Evolutionary conservation across 139 green algal genomes (phyloP), one percentile per base, ranked within the genome.

Genomic region (Spirogloea muscicola): DNA sequence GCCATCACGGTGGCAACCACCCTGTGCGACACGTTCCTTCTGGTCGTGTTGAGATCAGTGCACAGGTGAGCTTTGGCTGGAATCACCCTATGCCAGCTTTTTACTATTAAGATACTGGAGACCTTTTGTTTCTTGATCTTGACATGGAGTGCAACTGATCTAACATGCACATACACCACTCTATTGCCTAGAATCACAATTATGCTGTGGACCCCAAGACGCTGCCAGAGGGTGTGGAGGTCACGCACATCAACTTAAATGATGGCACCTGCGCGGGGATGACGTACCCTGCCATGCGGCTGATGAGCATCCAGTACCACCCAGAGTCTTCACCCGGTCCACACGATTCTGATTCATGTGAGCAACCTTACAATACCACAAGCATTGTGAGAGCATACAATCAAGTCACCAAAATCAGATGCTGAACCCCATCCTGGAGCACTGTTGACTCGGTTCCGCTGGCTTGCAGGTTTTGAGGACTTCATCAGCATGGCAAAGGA

Each of bases 181-280:
- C n/a, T n/a, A n/a, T n/a, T n/a, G 86, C 91, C 21, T 93, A 99
- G 80, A 99, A 99, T 85, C 95, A 99, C 89, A 99, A 99, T 90
- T 99, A 95, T 83, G 95, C 95, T 0, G 94, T 99, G 31, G 91
- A 99, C 88, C 87, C 92, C 3, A 77, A 65, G 4, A 88, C 89
- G 3, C 87, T 99, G 52, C 93, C 93, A 0, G 65, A 76, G 3
- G 91, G 86, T 27, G 90, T 98, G 4, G 82, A 96, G 75, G 90
- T 96, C 49, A 93, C 86, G 34, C 94, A 98, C 84, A 87, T 99
- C 81, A 99, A 99, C 89, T 89, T 99, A 31, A 99, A 99, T 82
- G 95, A 99, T 83, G 94, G 94, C 48, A 99, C 94, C 7, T 98
- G 94, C 79, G 94, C 94, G 1, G 94, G 91, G 70, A 86, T 89